Base-by-base conservation (phyloP, 106 monocot species). In the Vanilla planifolia region DNA sequence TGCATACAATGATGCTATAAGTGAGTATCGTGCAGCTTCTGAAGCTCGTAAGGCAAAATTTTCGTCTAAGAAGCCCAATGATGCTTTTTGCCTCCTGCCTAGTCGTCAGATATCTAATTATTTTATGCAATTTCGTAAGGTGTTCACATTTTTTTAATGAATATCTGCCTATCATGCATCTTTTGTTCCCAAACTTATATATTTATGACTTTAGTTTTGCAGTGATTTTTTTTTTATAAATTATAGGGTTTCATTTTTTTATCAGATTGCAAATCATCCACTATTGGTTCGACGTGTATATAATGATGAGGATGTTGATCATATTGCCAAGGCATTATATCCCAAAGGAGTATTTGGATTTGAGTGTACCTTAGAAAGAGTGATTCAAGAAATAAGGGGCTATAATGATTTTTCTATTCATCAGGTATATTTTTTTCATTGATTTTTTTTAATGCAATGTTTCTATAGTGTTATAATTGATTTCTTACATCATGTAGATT, bases 241-340 rank as follows among this genome's bases (percentile, higher is more conserved):
- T n/a, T n/a, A n/a, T n/a, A n/a, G n/a, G n/a, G n/a, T n/a, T n/a
- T n/a, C n/a, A n/a, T n/a, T n/a, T n/a, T n/a, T 57, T 20, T 70
- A 1, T 50, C 76, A 96, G 96, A 84, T 96, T 73, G 96, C 96
- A 50, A 96, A 96, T 81, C 96, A 96, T 79, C 96, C 96, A n/a
- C 66, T 96, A 58, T 51, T 96, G 21, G 69, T 96, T 44, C 71
- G 96, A 62, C 81, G 72, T 26, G 70, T 91, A 33, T 96, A 96
- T 60, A 65, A 34, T 48, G 90, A 96, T 60, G 77, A 84, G 29
- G 87, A 91, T 79, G 76, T 81, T 57, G 59, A 73, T 61, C 74
- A 33, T 25, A 70, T 87, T 71, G 86, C 83, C 34, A 91, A 58
- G 69, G 32, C 72, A 40, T 67, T 96, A 63, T 82, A 96, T 72